Conservation (phyloP, 2,329 filamentous ascomycete species). For the Orbilia blumenaviensis region DNA sequence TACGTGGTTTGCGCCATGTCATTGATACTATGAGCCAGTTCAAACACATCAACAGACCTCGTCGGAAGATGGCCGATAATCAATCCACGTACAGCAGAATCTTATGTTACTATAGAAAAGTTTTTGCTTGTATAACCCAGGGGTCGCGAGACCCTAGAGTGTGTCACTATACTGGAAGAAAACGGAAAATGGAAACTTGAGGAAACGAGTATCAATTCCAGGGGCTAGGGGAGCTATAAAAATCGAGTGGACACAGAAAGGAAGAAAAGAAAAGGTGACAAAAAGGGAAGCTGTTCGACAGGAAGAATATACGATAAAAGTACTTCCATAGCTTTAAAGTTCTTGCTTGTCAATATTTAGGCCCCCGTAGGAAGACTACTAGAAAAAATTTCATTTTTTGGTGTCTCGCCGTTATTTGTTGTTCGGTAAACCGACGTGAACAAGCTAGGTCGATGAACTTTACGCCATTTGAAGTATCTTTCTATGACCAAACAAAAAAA, state of each 20-base stretch:
- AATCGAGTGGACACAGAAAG: slow-evolving; percentile 15
- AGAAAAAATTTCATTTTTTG: slow-evolving; percentile 31
- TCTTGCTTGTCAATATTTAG: slow-evolving; percentile 14
- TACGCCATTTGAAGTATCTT: slow-evolving; percentile 56
- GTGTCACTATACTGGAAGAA: slow-evolving; percentile 35
- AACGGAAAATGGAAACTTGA: not conserved
- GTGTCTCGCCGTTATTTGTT: slow-evolving; percentile 30
- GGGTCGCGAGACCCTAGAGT: not conserved
- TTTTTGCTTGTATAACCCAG: not conserved
- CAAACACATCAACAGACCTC: too few species aligned
- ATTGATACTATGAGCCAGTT: too few species aligned
- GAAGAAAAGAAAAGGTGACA: not conserved
- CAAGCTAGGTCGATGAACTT: slow-evolving; percentile 44
- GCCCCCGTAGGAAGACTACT: slow-evolving; percentile 12
- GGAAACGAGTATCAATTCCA: slow-evolving; percentile 24
- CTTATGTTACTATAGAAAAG: too few species aligned
- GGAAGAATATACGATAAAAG: slow-evolving; percentile 47
- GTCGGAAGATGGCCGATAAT: too few species aligned
- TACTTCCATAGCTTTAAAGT: slow-evolving; percentile 46
- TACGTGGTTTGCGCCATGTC: too few species aligned
- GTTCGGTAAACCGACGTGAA: slow-evolving; percentile 54
- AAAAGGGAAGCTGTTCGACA: slow-evolving; percentile 10
- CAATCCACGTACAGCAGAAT: too few species aligned
- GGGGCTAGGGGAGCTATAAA: slow-evolving; percentile 20
- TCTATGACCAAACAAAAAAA: slow-evolving; percentile 56